Evolutionary conservation across 2,329 filamentous ascomycete genomes (phyloP).

Genomic region (Pseudogymnoascus sp.): DNA sequence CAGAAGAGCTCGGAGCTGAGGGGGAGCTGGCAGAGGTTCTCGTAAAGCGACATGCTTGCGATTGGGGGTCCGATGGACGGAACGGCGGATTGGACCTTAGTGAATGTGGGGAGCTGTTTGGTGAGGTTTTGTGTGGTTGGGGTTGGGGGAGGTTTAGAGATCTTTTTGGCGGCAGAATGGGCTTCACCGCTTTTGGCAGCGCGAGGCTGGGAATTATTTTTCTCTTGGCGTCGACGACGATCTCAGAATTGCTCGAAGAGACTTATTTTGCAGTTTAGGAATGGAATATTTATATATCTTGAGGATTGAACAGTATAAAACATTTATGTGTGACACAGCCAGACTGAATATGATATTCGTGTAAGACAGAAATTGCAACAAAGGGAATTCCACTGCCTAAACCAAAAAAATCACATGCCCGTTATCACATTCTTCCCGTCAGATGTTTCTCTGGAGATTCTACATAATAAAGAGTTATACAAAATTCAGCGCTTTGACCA

Average conservation of each 20-base stretch:
- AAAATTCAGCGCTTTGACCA: not conserved
- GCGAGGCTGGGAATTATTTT: constrained; percentile 1
- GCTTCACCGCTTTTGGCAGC: not conserved
- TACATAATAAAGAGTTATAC: not conserved
- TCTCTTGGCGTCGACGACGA: not conserved
- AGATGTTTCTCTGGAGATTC: not conserved
- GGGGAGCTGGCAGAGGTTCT: constrained; percentile 84
- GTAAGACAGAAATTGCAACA: not conserved
- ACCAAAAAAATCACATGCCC: not conserved
- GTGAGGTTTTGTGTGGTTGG: not conserved
- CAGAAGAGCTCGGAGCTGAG: constrained; percentile 80
- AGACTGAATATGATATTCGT: not conserved
- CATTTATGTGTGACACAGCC: not conserved
- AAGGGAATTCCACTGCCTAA: not conserved
- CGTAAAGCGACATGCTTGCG: constrained; percentile 51
- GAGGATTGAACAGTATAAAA: not conserved
- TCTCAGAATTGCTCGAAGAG: not conserved
- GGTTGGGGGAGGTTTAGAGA: not conserved
- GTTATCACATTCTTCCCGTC: not conserved
- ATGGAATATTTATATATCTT: not conserved
- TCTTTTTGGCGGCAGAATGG: not conserved
- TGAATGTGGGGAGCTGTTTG: not conserved
- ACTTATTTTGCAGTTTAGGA: not conserved
- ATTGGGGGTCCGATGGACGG: not conserved
- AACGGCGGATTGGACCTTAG: not conserved